These are phyloP conservation scores for Suillus subalutaceus DNA, from an alignment of 768 basidiomycete genomes.

Conservation along the genomic window DNA sequence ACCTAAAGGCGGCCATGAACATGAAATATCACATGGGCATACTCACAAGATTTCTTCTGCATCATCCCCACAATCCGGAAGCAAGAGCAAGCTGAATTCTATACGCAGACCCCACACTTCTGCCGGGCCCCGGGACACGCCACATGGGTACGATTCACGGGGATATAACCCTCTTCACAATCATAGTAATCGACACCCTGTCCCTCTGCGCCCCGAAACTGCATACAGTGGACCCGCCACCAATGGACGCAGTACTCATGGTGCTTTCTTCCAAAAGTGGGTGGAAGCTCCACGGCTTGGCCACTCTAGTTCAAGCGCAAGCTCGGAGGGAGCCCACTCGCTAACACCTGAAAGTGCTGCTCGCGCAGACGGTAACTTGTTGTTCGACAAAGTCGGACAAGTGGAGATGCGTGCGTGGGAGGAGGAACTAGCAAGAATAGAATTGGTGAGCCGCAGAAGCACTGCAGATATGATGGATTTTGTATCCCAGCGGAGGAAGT, in stretches of 20 bases:
- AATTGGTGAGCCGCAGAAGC: conserved; percentile 55
- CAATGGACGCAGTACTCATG: conserved; percentile 18
- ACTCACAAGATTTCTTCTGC: conserved; percentile 31
- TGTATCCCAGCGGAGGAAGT: conserved; percentile 31
- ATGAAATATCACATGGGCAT: conserved; percentile 20
- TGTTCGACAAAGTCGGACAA: conserved; percentile 31
- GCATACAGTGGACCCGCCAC: conserved; percentile 20
- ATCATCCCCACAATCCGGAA: conserved; percentile 33
- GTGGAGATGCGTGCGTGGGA: conserved; percentile 71
- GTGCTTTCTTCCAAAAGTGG: conserved; percentile 26
- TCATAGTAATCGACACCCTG: conserved; percentile 19
- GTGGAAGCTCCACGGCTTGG: conserved; percentile 32
- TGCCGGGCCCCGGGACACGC: conserved; percentile 68
- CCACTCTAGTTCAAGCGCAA: conserved; percentile 32
- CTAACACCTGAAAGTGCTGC: conserved; percentile 21
- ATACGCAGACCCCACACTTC: conserved; percentile 71
- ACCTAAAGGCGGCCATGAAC: conserved; percentile 10
- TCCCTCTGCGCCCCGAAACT: conserved; percentile 32
- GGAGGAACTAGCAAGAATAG: conserved; percentile 73
- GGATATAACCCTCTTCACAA: conserved; percentile 18
- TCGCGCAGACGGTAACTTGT: conserved; percentile 20
- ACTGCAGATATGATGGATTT: conserved; percentile 42
- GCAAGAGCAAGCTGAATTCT: conserved; percentile 33
- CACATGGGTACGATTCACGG: conserved; percentile 30
- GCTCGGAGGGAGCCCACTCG: conserved; percentile 54